These are phyloP conservation scores for Raphanus sativus DNA, from an alignment of 345 rosid species.

Conservation along the genomic window DNA sequence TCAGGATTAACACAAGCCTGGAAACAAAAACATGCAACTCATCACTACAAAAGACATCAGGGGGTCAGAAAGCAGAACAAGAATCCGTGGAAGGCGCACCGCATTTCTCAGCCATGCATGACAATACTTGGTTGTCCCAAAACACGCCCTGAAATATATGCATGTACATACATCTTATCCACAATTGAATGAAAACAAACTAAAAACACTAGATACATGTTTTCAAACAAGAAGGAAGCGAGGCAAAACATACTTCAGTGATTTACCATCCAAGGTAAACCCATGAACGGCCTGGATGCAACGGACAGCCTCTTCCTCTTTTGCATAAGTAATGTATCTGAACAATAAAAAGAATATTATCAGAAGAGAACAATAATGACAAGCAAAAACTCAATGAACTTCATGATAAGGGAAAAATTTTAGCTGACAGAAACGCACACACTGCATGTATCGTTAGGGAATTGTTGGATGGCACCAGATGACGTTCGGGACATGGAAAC, in stretches of 20 bases:
- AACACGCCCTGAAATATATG: slow-evolving; percentile 57
- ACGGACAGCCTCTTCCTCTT: slow-evolving; percentile 67
- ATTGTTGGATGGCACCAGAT: slow-evolving; percentile 64
- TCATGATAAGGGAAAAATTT: not conserved
- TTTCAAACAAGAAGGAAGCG: slow-evolving; percentile 2
- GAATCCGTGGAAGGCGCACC: slow-evolving; percentile 39
- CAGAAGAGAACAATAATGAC: not conserved
- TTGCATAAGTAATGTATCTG: slow-evolving; percentile 50
- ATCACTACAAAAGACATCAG: slow-evolving; percentile 2
- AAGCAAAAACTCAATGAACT: not conserved
- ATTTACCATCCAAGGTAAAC: slow-evolving; percentile 64
- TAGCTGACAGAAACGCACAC: slow-evolving; percentile 47
- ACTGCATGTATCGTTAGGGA: slow-evolving; percentile 69
- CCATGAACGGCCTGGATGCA: slow-evolving; percentile 78
- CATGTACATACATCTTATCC: not conserved
- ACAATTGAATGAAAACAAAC: not conserved
- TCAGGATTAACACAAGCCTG: slow-evolving; percentile 74
- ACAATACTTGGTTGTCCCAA: slow-evolving; percentile 83
- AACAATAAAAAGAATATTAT: not conserved
- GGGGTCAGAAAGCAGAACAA: not conserved
- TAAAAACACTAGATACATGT: not conserved
- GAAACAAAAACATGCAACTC: slow-evolving; percentile 29
- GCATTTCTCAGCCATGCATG: slow-evolving; percentile 80
- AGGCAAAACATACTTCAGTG: slow-evolving; percentile 53
- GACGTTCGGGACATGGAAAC: slow-evolving; percentile 73